Evolutionary conservation across 371 early-diverging fungal genomes (phyloP), one percentile per base, ranked within the genome.

Genomic region (Nematocida displodere): DNA sequence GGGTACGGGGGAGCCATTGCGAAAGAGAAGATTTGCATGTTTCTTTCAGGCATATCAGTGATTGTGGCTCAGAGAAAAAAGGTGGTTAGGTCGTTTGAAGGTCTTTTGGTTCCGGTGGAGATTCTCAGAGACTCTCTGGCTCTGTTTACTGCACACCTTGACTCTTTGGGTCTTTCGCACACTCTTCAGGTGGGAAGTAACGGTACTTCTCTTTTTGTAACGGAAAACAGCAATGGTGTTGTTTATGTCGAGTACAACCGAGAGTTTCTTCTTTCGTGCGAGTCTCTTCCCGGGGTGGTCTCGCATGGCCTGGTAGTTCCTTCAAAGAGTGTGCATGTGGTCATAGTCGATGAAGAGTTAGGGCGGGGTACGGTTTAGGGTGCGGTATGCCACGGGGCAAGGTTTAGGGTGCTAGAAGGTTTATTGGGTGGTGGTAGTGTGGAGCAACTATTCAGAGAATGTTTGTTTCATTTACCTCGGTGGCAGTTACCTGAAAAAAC

Each of bases 1-100:
- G 83, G 83, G 11, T 56, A 59, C 13, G 81, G 83, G 13, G 81
- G 80, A 4, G 78, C 83, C 52, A 31, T 80, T 2, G 54, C 66
- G 2, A 55, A 55, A 15, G 83, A 83, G 62, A 81, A 78, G 47
- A 47, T 83, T 17, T 26, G 78, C n/a, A 61, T 59, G 48, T 49
- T 39, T 20, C 78, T 78, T 62, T 37, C 79, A 4, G 40, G 54
- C 4, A 28, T 55, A 26, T 62, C 33, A 33, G 61, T 81, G 1
- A 81, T 83, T 62, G 55, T 81, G 54, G 77, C 68, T 34, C 78
- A 82, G 28, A 36, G 48, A 0, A 15, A 66, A 36, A 82, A 82
- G 53, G 65, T 50, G 28, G 78, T 56, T 39, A 36, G 61, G 29
- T 59, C 13, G n/a, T 79, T 81, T 56, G 65, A 64, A 22, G 66